Evolutionary conservation across 2,329 filamentous ascomycete species (phyloP).

Genomic region (Trichoderma polysporum): DNA sequence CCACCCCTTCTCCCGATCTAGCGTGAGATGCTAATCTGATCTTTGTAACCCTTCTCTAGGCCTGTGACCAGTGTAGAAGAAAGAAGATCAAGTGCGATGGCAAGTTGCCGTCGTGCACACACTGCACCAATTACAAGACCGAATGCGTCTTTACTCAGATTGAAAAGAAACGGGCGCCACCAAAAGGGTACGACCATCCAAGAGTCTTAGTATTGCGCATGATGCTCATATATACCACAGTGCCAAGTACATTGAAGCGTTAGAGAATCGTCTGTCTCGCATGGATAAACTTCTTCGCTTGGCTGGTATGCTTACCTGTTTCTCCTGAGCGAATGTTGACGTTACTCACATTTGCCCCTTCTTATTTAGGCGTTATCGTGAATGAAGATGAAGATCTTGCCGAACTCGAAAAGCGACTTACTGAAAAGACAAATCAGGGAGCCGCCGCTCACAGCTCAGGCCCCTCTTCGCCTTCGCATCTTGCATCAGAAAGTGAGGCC

Average conservation of each 20-base stretch:
- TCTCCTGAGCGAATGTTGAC: not conserved
- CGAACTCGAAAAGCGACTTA: conserved; percentile 75
- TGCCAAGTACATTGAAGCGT: conserved; percentile 95
- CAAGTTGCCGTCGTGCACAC: conserved; percentile 89
- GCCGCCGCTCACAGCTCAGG: conserved; percentile 49
- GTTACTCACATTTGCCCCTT: conserved; percentile 2
- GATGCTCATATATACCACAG: conserved; percentile 45
- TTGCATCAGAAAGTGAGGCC: conserved; percentile 45
- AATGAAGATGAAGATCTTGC: conserved; percentile 86
- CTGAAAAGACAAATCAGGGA: conserved; percentile 55
- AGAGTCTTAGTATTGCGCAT: not conserved
- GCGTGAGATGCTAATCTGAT: not conserved
- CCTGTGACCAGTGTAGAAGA: conserved; percentile 95
- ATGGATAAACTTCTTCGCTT: conserved; percentile 91
- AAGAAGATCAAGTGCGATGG: conserved; percentile 98
- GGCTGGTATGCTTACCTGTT: conserved; percentile 54
- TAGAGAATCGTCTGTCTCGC: conserved; percentile 90
- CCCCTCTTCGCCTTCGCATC: conserved; percentile 52
- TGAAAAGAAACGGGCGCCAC: conserved; percentile 96
- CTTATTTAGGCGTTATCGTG: conserved; percentile 69
- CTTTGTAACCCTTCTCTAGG: conserved; percentile 47
- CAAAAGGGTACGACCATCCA: conserved; percentile 72
- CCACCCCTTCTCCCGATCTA: not conserved
- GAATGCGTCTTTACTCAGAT: conserved; percentile 97
- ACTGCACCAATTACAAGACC: conserved; percentile 97